Conservation (phyloP, 176 grass and related monocot species). For the Carex kokanica region DNA sequence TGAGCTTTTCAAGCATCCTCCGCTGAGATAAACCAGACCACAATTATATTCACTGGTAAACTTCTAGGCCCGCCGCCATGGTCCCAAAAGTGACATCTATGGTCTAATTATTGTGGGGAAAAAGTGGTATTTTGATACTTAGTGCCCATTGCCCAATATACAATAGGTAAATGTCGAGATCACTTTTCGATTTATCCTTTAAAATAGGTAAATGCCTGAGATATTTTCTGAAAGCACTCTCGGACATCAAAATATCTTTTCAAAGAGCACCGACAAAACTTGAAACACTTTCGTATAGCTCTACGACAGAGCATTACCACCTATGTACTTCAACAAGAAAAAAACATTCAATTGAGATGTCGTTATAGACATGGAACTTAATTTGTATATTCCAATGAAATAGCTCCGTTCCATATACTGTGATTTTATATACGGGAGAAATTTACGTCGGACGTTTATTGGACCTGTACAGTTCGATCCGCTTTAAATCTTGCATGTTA, state of each 20-base stretch:
- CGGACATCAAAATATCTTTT: no score
- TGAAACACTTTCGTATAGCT: background rate
- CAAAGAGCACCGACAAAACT: no score
- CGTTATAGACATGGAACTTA: background rate
- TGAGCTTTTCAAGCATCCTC: slow-evolving; percentile 9
- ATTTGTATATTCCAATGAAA: background rate
- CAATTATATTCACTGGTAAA: slow-evolving; percentile 22
- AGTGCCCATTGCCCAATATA: slow-evolving; percentile 10
- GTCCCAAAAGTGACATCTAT: slow-evolving; percentile 24
- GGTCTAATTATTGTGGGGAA: slow-evolving; percentile 9
- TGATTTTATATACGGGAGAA: background rate
- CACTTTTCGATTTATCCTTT: background rate
- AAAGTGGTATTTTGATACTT: slow-evolving; percentile 23
- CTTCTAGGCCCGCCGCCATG: background rate
- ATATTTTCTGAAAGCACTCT: no score
- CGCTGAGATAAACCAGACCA: slow-evolving; percentile 16
- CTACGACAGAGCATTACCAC: background rate
- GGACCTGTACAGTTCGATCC: no score
- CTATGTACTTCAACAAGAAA: background rate
- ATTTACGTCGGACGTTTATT: no score
- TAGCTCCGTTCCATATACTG: background rate
- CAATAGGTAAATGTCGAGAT: background rate
- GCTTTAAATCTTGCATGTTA: no score
- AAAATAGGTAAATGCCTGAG: background rate
- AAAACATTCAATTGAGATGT: background rate